Conservation (phyloP, 2,329 filamentous ascomycete genomes). For the Diplodia mutila region DNA sequence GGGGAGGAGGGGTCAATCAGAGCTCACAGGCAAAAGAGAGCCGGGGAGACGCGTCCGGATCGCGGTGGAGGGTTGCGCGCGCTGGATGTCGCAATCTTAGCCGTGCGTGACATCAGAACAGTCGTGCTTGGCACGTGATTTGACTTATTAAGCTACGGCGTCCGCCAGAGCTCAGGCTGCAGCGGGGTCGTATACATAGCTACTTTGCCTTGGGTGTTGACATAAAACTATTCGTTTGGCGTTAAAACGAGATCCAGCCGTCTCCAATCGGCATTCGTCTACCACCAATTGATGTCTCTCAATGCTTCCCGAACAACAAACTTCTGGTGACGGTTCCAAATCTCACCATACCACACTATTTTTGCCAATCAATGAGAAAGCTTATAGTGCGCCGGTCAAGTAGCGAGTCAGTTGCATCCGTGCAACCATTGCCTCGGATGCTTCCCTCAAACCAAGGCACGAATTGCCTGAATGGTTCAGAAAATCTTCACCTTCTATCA, state of each 20-base stretch:
- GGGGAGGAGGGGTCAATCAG: background rate
- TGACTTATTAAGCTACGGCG: background rate
- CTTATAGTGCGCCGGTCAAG: background rate
- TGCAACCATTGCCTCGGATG: background rate
- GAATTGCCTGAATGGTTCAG: background rate
- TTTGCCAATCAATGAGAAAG: slow-evolving; percentile 3
- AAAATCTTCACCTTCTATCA: too few relatives aligned
- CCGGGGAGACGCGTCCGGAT: slow-evolving; percentile 12
- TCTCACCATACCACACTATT: background rate
- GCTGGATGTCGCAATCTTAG: slow-evolving; percentile 19
- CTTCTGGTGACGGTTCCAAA: background rate
- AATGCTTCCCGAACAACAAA: background rate
- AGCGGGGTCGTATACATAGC: background rate
- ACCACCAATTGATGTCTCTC: background rate
- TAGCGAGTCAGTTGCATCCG: background rate
- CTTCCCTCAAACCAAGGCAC: background rate
- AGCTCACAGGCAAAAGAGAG: background rate
- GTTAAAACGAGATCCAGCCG: too few relatives aligned
- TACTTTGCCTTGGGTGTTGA: background rate
- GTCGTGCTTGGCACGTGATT: background rate
- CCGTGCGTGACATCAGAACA: slow-evolving; percentile 13
- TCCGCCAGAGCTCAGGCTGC: background rate
- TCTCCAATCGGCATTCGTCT: too few relatives aligned
- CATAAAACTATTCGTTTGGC: background rate
- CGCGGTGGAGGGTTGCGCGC: background rate